Percentiles rank a stretch among this genome's conserved stretches.
phyloP scores from a whole-genome alignment of 2,329 filamentous ascomycete genomes.

The Phialophora tarda region DNA sequence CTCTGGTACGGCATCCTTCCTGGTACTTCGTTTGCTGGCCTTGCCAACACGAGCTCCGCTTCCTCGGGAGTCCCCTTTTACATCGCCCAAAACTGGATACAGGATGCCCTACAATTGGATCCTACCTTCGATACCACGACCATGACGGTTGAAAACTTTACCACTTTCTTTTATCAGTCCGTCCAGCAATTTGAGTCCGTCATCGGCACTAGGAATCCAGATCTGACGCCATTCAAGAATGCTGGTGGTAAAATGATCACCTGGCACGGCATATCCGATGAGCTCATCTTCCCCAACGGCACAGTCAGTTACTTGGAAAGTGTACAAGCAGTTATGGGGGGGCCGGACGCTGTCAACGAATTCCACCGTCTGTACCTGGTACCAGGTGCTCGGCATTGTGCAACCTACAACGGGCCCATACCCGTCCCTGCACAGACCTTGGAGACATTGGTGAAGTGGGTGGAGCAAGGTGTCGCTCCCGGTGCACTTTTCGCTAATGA shows the following conservation, averaged over 20 bases:
- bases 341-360: too few relatives aligned
- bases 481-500: too few relatives aligned
- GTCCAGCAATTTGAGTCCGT: conserved; percentile 50
- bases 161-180: conserved; percentile 48
- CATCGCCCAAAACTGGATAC: conserved; percentile 45
- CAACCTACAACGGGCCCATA: too few relatives aligned
- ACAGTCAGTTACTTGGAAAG: background rate
- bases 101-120: conserved; percentile 49
- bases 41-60: conserved; percentile 42
- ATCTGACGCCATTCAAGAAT: conserved; percentile 49
- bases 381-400: too few relatives aligned
- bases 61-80: conserved; percentile 5
- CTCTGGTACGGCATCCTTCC: conserved; percentile 46
- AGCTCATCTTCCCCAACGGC: conserved; percentile 43
- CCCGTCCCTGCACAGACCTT: too few relatives aligned
- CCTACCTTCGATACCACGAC: conserved; percentile 41
- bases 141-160: background rate
- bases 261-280: conserved; percentile 51
- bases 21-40: conserved; percentile 40
- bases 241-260: conserved; percentile 54
- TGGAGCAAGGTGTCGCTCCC: too few relatives aligned
- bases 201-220: conserved; percentile 47
- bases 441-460: too few relatives aligned
- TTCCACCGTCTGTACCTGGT: too few relatives aligned
- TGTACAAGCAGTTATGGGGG: background rate